Evolutionary conservation across 257 asterid species (phyloP), one percentile per base, ranked within the genome.

Genomic region (Apocynum venetum): DNA sequence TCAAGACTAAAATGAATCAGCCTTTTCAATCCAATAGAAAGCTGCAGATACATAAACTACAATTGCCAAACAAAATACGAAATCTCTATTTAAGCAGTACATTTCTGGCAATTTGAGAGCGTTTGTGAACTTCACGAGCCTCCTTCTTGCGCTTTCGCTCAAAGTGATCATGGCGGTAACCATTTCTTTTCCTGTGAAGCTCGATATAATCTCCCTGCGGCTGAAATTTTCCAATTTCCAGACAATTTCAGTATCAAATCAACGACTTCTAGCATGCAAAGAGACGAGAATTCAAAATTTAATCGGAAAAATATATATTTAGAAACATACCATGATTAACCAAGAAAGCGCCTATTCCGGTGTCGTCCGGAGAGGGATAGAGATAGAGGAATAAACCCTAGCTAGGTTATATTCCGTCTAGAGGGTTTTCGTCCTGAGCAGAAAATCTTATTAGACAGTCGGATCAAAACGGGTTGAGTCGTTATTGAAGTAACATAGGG

Each of bases 151-250:
- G 97, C 49, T 90, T 91, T 73, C 97, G 93, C 86, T 93, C 98
- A 81, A 88, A 87, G 85, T 91, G 92, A 82, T 95, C 98, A 79
- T 44, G 97, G 89, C 99, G 99, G 71, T 87, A 86, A 44, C 99
- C 99, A 86, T 85, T 5, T 82, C 97, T 90, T 89, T 95, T 95
- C 87, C 92, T 84, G 91, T 85, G 89, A 44, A 90, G 88, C 80
- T 93, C 99, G 53, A 95, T 93, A 77, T 95, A 87, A 87, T 95
- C 99, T 85, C 99, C 99, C 87, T 95, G 99, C 79, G 99, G 99
- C 98, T 96, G 91, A 77, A 76, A 6, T 53, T 38, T 59, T 46
- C 55, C 46, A 44, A n/a, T 14, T 65, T 38, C 47, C 49, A 65
- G 51, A 41, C 46, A 65, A 19, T 46, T 68, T 68, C 20, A 68